Percentiles rank a stretch among this genome's conserved stretches.
These are phyloP conservation scores for Choricystis sp. DNA, from an alignment of 139 green algal species.

Conservation along the genomic window DNA sequence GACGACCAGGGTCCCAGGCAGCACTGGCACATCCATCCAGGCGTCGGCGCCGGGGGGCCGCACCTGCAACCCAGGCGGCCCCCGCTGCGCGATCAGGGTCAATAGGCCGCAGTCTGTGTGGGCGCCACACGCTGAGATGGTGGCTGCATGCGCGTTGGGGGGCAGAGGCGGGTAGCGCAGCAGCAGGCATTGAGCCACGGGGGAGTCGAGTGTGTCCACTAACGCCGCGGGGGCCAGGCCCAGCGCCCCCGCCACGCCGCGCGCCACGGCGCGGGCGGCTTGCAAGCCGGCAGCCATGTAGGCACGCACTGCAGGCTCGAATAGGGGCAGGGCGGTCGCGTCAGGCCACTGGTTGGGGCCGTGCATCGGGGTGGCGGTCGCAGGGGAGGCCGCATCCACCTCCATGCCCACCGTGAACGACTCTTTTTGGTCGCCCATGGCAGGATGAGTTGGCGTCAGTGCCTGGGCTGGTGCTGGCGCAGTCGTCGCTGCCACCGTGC, in stretches of 20 bases:
- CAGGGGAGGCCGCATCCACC: background rate
- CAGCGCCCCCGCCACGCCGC: conserved; percentile 10
- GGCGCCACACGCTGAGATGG: conserved; percentile 7
- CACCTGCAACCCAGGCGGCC: conserved; percentile 16
- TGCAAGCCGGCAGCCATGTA: conserved; percentile 5
- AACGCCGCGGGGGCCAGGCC: conserved; percentile 7
- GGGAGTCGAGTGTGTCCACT: conserved; percentile 7
- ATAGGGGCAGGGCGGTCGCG: conserved; percentile 6
- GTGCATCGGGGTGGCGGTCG: conserved; percentile 15
- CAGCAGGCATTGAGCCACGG: conserved; percentile 7
- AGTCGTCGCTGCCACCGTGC: no score
- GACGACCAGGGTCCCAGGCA: conserved; percentile 11
- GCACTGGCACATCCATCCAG: conserved; percentile 11
- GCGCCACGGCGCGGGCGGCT: conserved; percentile 5
- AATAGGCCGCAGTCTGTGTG: conserved; percentile 22
- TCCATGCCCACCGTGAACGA: background rate
- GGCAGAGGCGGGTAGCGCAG: conserved; percentile 12
- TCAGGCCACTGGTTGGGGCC: conserved; percentile 16
- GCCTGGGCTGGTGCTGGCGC: no score
- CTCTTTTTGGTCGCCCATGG: background rate
- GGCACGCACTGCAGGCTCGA: background rate
- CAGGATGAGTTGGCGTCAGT: no score
- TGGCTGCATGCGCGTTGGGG: background rate
- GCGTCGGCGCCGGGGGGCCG: background rate
- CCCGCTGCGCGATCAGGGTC: conserved; percentile 15